These are phyloP conservation scores for Helianthus tuberosus DNA, from an alignment of 129 eudicot genomes.

Conservation along the genomic window DNA sequence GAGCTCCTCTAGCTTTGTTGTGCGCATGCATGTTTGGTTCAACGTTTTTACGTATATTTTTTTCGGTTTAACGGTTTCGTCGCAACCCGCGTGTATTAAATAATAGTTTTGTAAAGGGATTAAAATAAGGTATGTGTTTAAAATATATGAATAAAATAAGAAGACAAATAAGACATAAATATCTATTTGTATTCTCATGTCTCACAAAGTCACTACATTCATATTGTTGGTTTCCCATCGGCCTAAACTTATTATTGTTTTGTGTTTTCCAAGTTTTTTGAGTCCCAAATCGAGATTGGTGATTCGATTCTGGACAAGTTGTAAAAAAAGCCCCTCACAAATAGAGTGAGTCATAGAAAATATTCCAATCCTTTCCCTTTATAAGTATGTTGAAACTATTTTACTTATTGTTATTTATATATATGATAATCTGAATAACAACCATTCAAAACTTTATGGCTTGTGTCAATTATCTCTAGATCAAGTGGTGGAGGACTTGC, in stretches of 20 bases:
- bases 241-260: conserved; percentile 17
- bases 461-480: no score
- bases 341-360: not conserved
- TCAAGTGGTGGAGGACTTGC: no score
- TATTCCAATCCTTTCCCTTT: not conserved
- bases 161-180: not conserved
- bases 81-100: no score
- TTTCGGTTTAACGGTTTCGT: no score
- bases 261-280: conserved; percentile 1
- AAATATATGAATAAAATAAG: not conserved
- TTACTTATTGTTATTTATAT: no score
- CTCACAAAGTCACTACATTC: conserved; percentile 27
- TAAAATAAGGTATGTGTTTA: no score
- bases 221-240: conserved; percentile 25
- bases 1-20: no score
- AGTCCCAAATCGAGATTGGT: not conserved
- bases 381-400: not conserved
- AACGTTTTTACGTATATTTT: no score
- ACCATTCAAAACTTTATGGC: no score
- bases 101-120: no score
- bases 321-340: not conserved
- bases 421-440: no score
- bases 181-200: conserved; percentile 26
- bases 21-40: no score
- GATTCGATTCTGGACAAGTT: conserved; percentile 1